Percentiles rank a stretch among this genome's conserved stretches.
Conservation (phyloP, 441 rosid genomes). For the Arabidopsis lyrata region DNA sequence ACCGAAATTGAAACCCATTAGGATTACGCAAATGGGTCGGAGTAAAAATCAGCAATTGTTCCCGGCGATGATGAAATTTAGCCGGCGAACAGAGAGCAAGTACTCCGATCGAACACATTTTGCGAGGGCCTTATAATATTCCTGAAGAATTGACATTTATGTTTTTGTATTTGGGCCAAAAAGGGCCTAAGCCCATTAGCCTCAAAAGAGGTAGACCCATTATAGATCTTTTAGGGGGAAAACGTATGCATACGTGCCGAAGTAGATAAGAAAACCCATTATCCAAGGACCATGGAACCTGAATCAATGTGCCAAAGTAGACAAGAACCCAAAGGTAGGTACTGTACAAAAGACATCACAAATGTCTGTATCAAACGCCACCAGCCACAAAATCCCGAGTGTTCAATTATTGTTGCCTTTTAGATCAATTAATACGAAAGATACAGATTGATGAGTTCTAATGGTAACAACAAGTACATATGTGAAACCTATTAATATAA, state of each 20-base stretch:
- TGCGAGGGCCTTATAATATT: neutral
- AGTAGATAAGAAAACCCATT: neutral
- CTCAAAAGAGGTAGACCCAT: too few species aligned
- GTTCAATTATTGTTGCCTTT: neutral
- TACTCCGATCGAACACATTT: conserved; percentile 34
- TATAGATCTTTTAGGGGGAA: too few species aligned
- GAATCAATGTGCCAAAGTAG: conserved; percentile 27
- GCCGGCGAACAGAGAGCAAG: conserved; percentile 34
- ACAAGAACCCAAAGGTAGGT: conserved; percentile 12
- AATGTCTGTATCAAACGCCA: neutral
- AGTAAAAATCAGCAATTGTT: conserved; percentile 21
- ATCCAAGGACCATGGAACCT: conserved; percentile 13
- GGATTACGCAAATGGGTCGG: conserved; percentile 33
- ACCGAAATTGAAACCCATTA: conserved; percentile 30
- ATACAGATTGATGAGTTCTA: neutral
- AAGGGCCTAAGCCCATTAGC: too few species aligned
- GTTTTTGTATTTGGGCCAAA: too few species aligned
- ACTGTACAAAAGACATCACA: conserved; percentile 8
- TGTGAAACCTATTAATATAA: neutral
- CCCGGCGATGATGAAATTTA: conserved; percentile 22
- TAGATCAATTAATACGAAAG: neutral
- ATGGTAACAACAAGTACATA: neutral
- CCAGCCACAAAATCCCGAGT: neutral
- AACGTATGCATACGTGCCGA: neutral
- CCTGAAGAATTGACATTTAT: too few species aligned